These are phyloP conservation scores for Oryza brachyantha DNA, from an alignment of 176 grass and related monocot species.

Conservation along the genomic window DNA sequence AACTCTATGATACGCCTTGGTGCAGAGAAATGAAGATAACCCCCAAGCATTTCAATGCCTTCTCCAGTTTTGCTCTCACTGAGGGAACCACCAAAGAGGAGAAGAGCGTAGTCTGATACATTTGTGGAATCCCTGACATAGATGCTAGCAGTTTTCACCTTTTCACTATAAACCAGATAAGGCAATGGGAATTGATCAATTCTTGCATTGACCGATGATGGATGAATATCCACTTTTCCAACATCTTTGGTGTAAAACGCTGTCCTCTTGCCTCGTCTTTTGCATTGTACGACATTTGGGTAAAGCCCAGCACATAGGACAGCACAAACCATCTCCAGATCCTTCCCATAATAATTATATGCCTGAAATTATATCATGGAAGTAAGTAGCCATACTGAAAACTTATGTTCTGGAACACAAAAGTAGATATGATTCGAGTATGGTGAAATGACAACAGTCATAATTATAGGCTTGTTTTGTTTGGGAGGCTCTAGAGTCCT, in stretches of 20 bases:
- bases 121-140: constrained; percentile 94
- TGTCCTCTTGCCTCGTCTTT: constrained; percentile 81
- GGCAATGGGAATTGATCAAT: constrained; percentile 74
- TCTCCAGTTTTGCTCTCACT: constrained; percentile 66
- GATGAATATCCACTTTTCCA: constrained; percentile 92
- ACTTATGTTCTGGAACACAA: background rate
- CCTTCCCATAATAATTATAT: constrained; percentile 71
- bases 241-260: constrained; percentile 89
- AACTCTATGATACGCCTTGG: constrained; percentile 69
- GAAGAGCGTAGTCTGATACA: constrained; percentile 90
- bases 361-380: constrained; percentile 49
- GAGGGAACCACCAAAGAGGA: constrained; percentile 82
- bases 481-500: background rate
- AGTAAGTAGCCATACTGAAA: constrained; percentile 5
- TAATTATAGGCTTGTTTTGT: background rate
- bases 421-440: background rate
- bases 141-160: constrained; percentile 84
- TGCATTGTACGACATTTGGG: constrained; percentile 91
- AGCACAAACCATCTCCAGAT: constrained; percentile 91
- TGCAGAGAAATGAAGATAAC: constrained; percentile 92
- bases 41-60: constrained; percentile 86
- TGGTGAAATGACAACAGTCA: background rate
- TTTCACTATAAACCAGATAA: constrained; percentile 94
- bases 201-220: constrained; percentile 84
- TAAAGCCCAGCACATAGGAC: constrained; percentile 90